Conservation (phyloP, 495 filamentous ascomycete species). For the Hypoxylon lienhwacheense region DNA sequence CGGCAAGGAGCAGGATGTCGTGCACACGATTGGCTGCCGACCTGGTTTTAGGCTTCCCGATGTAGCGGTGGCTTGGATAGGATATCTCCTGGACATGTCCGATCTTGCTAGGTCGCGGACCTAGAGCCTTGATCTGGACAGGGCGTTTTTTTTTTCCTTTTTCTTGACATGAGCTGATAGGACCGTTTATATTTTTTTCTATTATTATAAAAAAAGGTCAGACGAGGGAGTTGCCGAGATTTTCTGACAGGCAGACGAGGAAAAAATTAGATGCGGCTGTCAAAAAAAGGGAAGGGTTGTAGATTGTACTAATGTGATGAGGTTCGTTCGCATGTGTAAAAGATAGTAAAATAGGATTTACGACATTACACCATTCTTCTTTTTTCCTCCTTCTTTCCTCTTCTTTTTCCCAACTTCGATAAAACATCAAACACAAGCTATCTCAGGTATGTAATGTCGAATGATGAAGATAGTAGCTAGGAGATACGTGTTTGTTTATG, state of each 20-base stretch:
- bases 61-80: constrained; percentile 22
- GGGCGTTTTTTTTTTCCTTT: constrained; percentile 18
- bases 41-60: constrained; percentile 1
- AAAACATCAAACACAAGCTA: constrained; percentile 25
- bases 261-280: constrained; percentile 9
- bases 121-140: constrained; percentile 1
- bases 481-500: too few relatives aligned
- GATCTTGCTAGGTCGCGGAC: constrained; percentile 10
- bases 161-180: constrained; percentile 15
- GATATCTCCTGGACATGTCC: constrained; percentile 15
- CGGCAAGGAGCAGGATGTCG: constrained; percentile 1
- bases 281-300: too few relatives aligned
- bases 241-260: constrained; percentile 1
- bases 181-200: too few relatives aligned
- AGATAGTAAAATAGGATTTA: too few relatives aligned
- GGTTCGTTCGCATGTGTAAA: constrained; percentile 8
- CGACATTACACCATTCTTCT: constrained; percentile 1
- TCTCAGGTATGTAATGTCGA: constrained; percentile 32
- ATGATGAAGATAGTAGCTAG: constrained; percentile 7
- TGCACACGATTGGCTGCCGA: constrained; percentile 19
- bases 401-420: constrained; percentile 23
- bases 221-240: neutral
- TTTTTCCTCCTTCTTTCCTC: constrained; percentile 15
- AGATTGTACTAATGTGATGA: too few relatives aligned
- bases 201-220: constrained; percentile 8